A percentile compares a stretch with the other conserved stretches of the same genome.
Conservation (phyloP, 2,329 filamentous ascomycete genomes). For the Pezicula carpinea region DNA sequence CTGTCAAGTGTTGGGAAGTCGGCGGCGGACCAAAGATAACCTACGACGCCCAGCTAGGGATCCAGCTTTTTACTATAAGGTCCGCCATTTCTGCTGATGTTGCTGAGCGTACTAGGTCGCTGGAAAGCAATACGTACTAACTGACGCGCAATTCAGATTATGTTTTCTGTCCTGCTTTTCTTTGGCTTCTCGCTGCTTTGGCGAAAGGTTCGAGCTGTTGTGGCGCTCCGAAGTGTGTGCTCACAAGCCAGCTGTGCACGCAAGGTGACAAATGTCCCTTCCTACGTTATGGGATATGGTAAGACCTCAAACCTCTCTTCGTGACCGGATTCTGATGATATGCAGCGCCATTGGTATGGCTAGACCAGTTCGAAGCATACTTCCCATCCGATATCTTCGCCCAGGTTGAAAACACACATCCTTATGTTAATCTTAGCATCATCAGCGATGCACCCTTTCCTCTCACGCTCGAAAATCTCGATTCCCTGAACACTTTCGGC, state of each 20-base stretch:
- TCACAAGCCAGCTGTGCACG: not conserved
- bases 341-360: slow-evolving; percentile 45
- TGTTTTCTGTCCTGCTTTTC: slow-evolving; percentile 7
- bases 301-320: slow-evolving; percentile 5
- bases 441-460: slow-evolving; percentile 34
- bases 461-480: slow-evolving; percentile 43
- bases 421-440: slow-evolving; percentile 36
- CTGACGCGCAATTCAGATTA: slow-evolving; percentile 7
- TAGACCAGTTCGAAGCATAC: slow-evolving; percentile 43
- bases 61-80: no score
- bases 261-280: slow-evolving; percentile 30
- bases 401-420: slow-evolving; percentile 41
- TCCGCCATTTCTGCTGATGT: no score
- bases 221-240: slow-evolving; percentile 3
- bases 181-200: slow-evolving; percentile 12
- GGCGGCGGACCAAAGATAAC: not conserved
- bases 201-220: slow-evolving; percentile 8
- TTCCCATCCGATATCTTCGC: slow-evolving; percentile 43
- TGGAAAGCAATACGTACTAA: not conserved
- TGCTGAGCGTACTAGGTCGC: no score
- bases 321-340: not conserved
- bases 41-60: no score
- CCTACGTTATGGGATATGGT: slow-evolving; percentile 42
- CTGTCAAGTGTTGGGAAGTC: not conserved
- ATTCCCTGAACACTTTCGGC: slow-evolving; percentile 39